A percentile compares a stretch with the other conserved stretches of the same genome.
Conservation (phyloP, 495 filamentous ascomycete genomes). For the Saxophila tyrrhenica region DNA sequence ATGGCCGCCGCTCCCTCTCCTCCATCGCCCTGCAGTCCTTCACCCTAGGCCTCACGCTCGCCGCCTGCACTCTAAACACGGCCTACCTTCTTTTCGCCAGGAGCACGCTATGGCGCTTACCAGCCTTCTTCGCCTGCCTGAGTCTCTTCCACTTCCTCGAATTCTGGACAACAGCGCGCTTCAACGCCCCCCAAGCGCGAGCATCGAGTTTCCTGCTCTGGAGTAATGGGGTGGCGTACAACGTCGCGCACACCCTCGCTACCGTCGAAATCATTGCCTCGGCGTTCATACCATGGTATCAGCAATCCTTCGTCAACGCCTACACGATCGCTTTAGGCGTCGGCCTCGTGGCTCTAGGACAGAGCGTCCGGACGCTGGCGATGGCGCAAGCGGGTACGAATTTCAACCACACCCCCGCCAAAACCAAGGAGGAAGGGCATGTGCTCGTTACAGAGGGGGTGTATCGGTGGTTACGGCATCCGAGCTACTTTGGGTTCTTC, state of each 20-base stretch:
- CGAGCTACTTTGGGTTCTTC: constrained; percentile 93
- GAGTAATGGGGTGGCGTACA: constrained; percentile 77
- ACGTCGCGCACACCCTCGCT: constrained; percentile 66
- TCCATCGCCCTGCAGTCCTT: constrained; percentile 72
- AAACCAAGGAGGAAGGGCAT: constrained; percentile 52
- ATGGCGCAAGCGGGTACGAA: constrained; percentile 84
- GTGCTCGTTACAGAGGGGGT: constrained; percentile 65
- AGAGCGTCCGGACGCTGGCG: constrained; percentile 59
- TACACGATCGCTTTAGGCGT: constrained; percentile 41
- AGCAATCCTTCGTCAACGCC: constrained; percentile 29
- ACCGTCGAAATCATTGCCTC: constrained; percentile 61
- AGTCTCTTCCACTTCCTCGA: constrained; percentile 91
- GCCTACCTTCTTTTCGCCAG: constrained; percentile 30
- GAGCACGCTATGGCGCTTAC: constrained; percentile 63
- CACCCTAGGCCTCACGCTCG: constrained; percentile 40
- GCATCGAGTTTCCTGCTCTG: constrained; percentile 70
- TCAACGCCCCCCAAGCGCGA: constrained; percentile 64
- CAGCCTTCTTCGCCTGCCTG: constrained; percentile 67
- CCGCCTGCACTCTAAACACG: constrained; percentile 35
- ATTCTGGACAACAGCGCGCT: constrained; percentile 74
- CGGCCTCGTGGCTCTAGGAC: constrained; percentile 54
- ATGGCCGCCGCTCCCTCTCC: constrained; percentile 44
- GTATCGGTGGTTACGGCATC: constrained; percentile 60
- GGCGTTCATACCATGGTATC: constrained; percentile 17
- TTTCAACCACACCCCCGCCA: constrained; percentile 83